phyloP scores from a whole-genome alignment of 768 basidiomycete genomes.

The Leccinum imitatum region DNA sequence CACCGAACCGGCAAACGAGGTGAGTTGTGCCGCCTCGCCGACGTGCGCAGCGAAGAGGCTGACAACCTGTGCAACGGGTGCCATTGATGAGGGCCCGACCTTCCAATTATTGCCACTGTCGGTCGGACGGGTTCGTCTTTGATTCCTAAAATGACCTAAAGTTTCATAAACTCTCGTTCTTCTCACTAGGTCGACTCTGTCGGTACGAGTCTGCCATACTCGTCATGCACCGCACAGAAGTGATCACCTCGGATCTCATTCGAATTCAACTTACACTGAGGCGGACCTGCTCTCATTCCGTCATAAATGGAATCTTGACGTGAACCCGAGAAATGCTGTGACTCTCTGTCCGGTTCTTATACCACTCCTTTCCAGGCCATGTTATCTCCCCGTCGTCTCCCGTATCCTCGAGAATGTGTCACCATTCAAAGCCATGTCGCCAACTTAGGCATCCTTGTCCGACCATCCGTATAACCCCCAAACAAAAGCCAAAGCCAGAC shows the following conservation, averaged over 20 bases:
- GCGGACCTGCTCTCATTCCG: slow-evolving; percentile 25
- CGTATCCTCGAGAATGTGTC: slow-evolving; percentile 24
- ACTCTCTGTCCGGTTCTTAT: slow-evolving; percentile 28
- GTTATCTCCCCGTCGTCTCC: slow-evolving; percentile 16
- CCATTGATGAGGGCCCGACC: slow-evolving; percentile 5
- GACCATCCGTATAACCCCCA: slow-evolving; percentile 3
- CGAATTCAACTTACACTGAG: slow-evolving; percentile 7
- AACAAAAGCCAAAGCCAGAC: background rate
- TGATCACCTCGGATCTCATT: slow-evolving; percentile 36
- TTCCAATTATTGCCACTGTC: slow-evolving; percentile 16
- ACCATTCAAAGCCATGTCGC: slow-evolving; percentile 22
- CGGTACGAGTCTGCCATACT: slow-evolving; percentile 36
- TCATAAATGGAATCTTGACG: slow-evolving; percentile 27
- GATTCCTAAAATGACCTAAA: slow-evolving; percentile 34
- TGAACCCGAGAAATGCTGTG: slow-evolving; percentile 35
- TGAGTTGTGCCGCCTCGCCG: background rate
- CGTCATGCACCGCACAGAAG: slow-evolving; percentile 26
- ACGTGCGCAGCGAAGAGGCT: slow-evolving; percentile 10
- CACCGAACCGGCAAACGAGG: slow-evolving; percentile 7
- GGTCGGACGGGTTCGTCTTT: slow-evolving; percentile 14
- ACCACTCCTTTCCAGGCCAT: slow-evolving; percentile 17
- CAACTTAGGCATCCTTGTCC: slow-evolving; percentile 21
- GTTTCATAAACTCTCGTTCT: slow-evolving; percentile 31
- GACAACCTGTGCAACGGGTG: slow-evolving; percentile 18
- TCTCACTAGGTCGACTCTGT: slow-evolving; percentile 27